Conservation (phyloP, 2,329 filamentous ascomycete genomes). For the Cryphonectria nitschkei region DNA sequence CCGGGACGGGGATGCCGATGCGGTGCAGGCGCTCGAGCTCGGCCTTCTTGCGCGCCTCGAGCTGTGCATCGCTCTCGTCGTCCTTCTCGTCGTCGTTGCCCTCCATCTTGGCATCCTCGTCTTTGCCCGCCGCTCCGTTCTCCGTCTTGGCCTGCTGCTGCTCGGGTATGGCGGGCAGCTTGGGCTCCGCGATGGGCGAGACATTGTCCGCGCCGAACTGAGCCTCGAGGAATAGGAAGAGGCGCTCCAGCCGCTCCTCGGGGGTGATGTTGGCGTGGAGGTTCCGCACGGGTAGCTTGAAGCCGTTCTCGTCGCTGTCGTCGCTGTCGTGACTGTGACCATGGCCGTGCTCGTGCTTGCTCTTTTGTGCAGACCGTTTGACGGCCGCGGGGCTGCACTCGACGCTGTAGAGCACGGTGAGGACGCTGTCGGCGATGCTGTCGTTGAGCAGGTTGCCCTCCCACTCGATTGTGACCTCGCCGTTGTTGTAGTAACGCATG, state of each 20-base stretch:
- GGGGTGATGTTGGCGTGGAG: constrained; percentile 74
- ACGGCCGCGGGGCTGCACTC: constrained; percentile 95
- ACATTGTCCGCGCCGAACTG: constrained; percentile 90
- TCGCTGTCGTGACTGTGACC: constrained; percentile 27
- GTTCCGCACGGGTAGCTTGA: constrained; percentile 58
- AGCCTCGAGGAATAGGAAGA: constrained; percentile 95
- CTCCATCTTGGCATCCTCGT: constrained; percentile 42
- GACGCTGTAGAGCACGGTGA: constrained; percentile 88
- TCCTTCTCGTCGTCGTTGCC: constrained; percentile 41
- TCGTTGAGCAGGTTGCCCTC: constrained; percentile 98
- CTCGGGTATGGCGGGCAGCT: constrained; percentile 48
- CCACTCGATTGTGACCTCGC: constrained; percentile 92
- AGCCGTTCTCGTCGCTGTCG: constrained; percentile 51
- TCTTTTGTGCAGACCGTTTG: constrained; percentile 65
- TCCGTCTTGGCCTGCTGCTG: constrained; percentile 30
- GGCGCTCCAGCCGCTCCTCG: constrained; percentile 77
- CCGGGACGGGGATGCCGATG: constrained; percentile 88
- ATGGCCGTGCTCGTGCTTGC: constrained; percentile 38
- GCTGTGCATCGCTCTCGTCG: constrained; percentile 46
- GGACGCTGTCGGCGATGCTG: constrained; percentile 94
- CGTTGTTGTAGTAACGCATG: constrained; percentile 75
- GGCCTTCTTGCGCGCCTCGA: constrained; percentile 59
- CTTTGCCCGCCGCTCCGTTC: constrained; percentile 36
- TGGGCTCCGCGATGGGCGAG: constrained; percentile 71
- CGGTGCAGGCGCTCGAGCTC: constrained; percentile 81